Conservation (phyloP, 139 green algal species). For the Micromonas commoda region DNA sequence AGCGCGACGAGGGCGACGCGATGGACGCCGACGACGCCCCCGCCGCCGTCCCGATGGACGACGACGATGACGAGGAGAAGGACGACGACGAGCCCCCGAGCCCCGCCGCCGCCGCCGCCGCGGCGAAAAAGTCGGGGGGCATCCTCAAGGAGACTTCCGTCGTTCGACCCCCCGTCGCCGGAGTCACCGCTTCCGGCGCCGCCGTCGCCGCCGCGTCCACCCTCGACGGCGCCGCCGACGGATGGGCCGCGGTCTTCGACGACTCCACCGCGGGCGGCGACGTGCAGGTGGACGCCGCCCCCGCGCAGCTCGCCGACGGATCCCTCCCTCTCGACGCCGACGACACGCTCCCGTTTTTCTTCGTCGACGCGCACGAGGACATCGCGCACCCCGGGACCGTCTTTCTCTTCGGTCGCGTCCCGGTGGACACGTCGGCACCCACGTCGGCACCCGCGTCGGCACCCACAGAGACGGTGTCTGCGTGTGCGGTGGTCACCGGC, state of each 20-base stretch:
- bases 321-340: constrained; percentile 56
- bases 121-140: constrained; percentile 10
- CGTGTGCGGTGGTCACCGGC: constrained; percentile 55
- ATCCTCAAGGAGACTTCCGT: neutral
- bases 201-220: too few species aligned
- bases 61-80: constrained; percentile 13
- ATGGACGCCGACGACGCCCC: neutral
- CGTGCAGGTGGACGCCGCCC: neutral
- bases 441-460: too few species aligned
- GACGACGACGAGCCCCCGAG: constrained; percentile 1
- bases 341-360: constrained; percentile 72
- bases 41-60: neutral
- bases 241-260: neutral
- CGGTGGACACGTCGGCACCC: neutral
- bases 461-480: constrained; percentile 6
- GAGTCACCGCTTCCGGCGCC: neutral
- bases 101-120: neutral
- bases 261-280: neutral
- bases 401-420: constrained; percentile 91
- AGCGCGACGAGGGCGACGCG: neutral
- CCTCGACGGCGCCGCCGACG: neutral
- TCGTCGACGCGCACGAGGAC: constrained; percentile 87
- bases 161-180: neutral
- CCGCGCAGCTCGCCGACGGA: neutral
- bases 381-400: constrained; percentile 48